Evolutionary conservation across 805 yeast genomes (phyloP).

Genomic region (Candida nanaspora): DNA sequence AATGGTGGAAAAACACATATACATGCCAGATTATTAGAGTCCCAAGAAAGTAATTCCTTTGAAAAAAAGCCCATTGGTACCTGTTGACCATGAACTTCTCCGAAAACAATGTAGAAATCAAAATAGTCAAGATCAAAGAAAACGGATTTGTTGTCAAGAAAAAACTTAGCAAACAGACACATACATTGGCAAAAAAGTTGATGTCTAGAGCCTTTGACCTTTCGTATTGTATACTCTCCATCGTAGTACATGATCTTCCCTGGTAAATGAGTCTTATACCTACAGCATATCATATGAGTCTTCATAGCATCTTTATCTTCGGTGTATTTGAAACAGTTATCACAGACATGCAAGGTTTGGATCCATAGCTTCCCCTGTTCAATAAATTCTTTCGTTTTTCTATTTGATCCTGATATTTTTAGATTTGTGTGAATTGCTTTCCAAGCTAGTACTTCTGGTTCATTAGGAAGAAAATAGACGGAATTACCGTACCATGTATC

Average conservation of each 20-base stretch:
- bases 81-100: constrained; percentile 30
- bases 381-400: constrained; percentile 8
- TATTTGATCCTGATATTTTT: constrained; percentile 13
- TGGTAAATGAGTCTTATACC: constrained; percentile 31
- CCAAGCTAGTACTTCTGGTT: constrained; percentile 39
- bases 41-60: constrained; percentile 74
- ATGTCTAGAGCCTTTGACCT: constrained; percentile 60
- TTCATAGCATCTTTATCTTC: constrained; percentile 35
- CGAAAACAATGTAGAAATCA: constrained; percentile 72
- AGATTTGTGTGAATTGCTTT: constrained; percentile 21
- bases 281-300: constrained; percentile 44
- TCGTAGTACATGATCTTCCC: constrained; percentile 71
- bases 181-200: constrained; percentile 73
- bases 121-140: constrained; percentile 73
- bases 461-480: constrained; percentile 54
- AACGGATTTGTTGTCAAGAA: constrained; percentile 83
- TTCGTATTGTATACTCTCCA: constrained; percentile 47
- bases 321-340: constrained; percentile 78
- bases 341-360: constrained; percentile 64
- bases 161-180: constrained; percentile 79
- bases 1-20: constrained; percentile 89
- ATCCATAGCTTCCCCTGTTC: constrained; percentile 39
- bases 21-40: constrained; percentile 83
- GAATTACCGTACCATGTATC: constrained; percentile 87
- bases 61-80: constrained; percentile 89